Evolutionary conservation across 768 basidiomycete species (phyloP), one percentile per base, ranked within the genome.

Genomic region (Gloeostereum incarnatum): DNA sequence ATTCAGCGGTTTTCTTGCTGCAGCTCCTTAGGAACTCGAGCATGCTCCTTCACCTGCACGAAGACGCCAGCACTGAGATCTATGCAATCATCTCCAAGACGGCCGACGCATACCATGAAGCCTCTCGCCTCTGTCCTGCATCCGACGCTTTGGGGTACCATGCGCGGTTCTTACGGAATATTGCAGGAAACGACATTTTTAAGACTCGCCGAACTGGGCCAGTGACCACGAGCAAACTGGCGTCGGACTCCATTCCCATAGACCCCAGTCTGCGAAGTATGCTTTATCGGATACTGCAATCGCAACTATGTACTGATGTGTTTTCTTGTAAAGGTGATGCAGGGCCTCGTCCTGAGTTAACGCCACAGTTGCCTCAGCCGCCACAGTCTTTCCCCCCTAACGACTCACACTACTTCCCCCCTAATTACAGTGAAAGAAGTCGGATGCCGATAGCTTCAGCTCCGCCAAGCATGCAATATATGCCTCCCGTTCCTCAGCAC

Each of bases 1-100:
- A 90, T 50, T 76, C 82, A 33, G 86, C 87, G 14, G 76, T 90
- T 25, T 81, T 87, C 52, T 60, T 91, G 45, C 62, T 90, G 46
- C 48, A 87, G 87, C 71, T 90, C 36, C 65, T 88, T 26, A 79
- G 85, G 25, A 77, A 71, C 43, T 66, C 78, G 11, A 74, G 65
- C 41, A 72, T 74, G 4, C 58, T 66, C 38, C 55, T 72, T 33
- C 74, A 77, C 47, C 59, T 86, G 42, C 67, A 68, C 43, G 76
- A 78, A 38, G 70, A 70, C 33, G 75, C 78, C 30, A 64, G 71
- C 3, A 65, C 73, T 31, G 75, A 86, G 41, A 81, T 88, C 13
- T 71, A 87, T 50, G 49, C 58, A 6, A 60, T 74, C 9, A 87
- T 90, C 45, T 62, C 68, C 31, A 69, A 74, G 49, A 78, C 84